Conservation (phyloP, 176 grass and related monocot genomes). For the Oryza glaberrima region DNA sequence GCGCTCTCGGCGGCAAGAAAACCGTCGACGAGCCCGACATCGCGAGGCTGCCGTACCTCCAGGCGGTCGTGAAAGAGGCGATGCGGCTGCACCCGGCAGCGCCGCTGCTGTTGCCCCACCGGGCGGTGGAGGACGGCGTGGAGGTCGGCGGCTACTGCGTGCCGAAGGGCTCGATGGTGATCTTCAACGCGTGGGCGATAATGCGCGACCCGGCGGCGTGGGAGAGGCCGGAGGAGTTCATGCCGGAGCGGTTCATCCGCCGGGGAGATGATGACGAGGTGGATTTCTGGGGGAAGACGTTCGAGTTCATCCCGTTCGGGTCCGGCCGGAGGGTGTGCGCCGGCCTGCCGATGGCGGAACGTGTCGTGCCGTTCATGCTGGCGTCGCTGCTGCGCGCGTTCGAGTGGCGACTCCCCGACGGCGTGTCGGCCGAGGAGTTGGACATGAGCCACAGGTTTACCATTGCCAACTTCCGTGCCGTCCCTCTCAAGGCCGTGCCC, state of each 20-base stretch:
- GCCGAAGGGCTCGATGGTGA: conserved; percentile 29
- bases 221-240: conserved; percentile 41
- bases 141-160: conserved; percentile 42
- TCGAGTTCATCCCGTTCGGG: conserved; percentile 52
- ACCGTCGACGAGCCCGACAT: conserved; percentile 28
- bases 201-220: conserved; percentile 44
- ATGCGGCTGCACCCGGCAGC: conserved; percentile 49
- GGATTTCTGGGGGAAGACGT: conserved; percentile 32
- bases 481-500: conserved; percentile 40
- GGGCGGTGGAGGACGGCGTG: conserved; percentile 34
- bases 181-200: conserved; percentile 44
- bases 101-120: conserved; percentile 28
- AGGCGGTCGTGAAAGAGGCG: conserved; percentile 49
- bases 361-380: conserved; percentile 34
- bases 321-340: conserved; percentile 46
- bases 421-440: conserved; percentile 24
- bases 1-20: neutral
- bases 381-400: conserved; percentile 50
- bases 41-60: conserved; percentile 20
- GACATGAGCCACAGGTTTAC: conserved; percentile 39
- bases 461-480: neutral
- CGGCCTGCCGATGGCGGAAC: conserved; percentile 42
- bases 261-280: neutral
- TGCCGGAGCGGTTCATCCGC: conserved; percentile 50
- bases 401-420: conserved; percentile 48